A percentile compares a stretch with the other conserved stretches of the same genome.
phyloP scores from a whole-genome alignment of 805 yeast genomes.

The Tetrapisispora arboricola region DNA sequence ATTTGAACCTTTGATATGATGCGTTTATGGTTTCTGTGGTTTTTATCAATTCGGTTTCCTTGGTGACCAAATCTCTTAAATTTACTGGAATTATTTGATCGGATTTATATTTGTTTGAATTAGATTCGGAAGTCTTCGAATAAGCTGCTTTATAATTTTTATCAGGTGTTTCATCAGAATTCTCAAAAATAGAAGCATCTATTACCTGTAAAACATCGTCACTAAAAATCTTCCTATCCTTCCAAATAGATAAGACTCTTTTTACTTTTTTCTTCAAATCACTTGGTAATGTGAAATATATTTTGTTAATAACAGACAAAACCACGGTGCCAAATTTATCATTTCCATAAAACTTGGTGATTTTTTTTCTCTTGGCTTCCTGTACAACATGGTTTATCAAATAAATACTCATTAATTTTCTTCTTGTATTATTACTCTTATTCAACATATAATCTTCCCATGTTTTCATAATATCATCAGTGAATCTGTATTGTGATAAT shows the following conservation, averaged over 20 bases:
- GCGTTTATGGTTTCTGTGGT: conserved; percentile 17
- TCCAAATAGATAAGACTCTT: conserved; percentile 58
- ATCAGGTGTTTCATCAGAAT: conserved; percentile 11
- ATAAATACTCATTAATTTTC: conserved; percentile 24
- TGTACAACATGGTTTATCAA: conserved; percentile 28
- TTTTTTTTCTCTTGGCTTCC: conserved; percentile 24
- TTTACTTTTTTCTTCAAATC: conserved; percentile 43
- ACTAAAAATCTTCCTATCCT: conserved; percentile 44
- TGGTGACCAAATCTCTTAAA: conserved; percentile 20
- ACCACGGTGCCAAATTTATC: conserved; percentile 19
- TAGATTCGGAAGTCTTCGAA: neutral
- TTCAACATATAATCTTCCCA: conserved; percentile 22
- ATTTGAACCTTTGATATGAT: conserved; percentile 22
- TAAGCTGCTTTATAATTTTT: neutral
- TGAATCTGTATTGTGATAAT: conserved; percentile 20
- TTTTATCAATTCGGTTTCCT: conserved; percentile 15
- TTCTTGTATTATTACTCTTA: conserved; percentile 19
- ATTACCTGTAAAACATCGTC: conserved; percentile 25
- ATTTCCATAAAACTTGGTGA: conserved; percentile 19
- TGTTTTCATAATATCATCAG: conserved; percentile 16
- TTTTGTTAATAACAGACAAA: conserved; percentile 28
- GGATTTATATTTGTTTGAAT: conserved; percentile 8
- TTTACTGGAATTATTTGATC: conserved; percentile 28
- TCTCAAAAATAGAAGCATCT: neutral
- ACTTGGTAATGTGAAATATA: conserved; percentile 29